Base-by-base conservation (phyloP, 2,329 filamentous ascomycete genomes). In the Aspergillus fumigatiaffinis region DNA sequence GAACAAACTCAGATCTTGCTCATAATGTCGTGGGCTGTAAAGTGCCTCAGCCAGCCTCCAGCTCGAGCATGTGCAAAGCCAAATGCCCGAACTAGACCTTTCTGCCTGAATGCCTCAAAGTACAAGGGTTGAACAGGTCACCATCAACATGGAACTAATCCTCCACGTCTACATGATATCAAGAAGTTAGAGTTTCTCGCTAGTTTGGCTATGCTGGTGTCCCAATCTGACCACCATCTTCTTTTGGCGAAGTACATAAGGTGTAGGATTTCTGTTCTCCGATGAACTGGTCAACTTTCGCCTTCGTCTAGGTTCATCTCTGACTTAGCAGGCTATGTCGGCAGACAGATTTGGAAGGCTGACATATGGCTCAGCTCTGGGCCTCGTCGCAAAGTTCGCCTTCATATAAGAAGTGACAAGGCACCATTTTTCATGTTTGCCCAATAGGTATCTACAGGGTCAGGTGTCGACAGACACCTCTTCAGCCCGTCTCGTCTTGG, bases 141-240 rank as follows among this genome's bases (percentile, higher is more conserved):
- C 5, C 21, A 23, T 14, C 14, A 17, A 20, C 42, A 10, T 23
- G 42, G 20, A 38, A 38, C 32, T 38, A 38, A 2, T 17, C 32
- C 32, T 38, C 14, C 14, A 17, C 0, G 32, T 17, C 12, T 35
- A 35, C 14, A 35, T 38, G 32, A 17, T 23, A 46, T 46, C 42
- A 46, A 44, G 6, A 9, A 23, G 14, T 4, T 46, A 46, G 20
- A 23, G 20, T 14, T 21, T 14, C 4, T 47, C 10, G 44, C 21
- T 7, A 47, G 28, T 28, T 41, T 42, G 50, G 50, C 50, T 53
- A 50, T 44, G 50, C 47, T 25, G 23, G 14, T 29, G 51, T 51
- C 51, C 51, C 51, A 50, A 35, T 57, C 55, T 57, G 55, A 53
- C 51, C 51, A 53, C 55, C 55, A 50, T 57, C 46, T 41, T 29